Evolutionary conservation across 2,329 filamentous ascomycete genomes (phyloP), one percentile per base, ranked within the genome.

Genomic region (Stemphylium lycopersici): DNA sequence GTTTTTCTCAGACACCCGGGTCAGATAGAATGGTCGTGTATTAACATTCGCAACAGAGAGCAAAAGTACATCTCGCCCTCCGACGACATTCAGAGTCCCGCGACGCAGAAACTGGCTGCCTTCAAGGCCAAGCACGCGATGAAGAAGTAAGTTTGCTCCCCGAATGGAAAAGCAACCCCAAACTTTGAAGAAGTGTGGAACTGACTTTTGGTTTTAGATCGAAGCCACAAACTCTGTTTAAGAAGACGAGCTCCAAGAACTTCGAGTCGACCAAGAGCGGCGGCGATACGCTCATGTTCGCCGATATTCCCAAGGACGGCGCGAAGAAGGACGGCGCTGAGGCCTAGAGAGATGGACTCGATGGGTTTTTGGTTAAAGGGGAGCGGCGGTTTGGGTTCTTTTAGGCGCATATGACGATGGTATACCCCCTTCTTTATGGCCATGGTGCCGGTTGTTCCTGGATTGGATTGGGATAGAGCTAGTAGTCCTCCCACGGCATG

Each of bases 71-170:
- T 93, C 73, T 93, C 89, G 15, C 91, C 91, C 2, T 93, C 90
- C n/a, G 91, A 96, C 76, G 87, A 86, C 77, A 93, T 96, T 80
- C 90, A 92, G 87, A 92, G 89, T 67, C 91, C 91, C 32, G 92
- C 90, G 76, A 90, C 88, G 15, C 88, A 90, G 75, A 95, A 95
- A 83, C 84, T 95, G 67, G 89, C 83, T 60, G 88, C 89, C 36
- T 86, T 93, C 76, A 89, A 90, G 77, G 90, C 85, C 78, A 92
- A 91, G 80, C 88, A 91, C 69, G 87, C 87, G 59, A 84, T 83
- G 78, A 93, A 92, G 88, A 91, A 81, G 72, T 77, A 65, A 52
- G 72, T 22, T 6, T n/a, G 2, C 34, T 29, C 16, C 34, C 4
- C 8, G 18, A 34, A 29, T 6, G 26, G 3, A 37, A 12, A 37